Evolutionary conservation across 2,329 filamentous ascomycete genomes (phyloP), one percentile per base, ranked within the genome.

Genomic region (Epichloe baconii): DNA sequence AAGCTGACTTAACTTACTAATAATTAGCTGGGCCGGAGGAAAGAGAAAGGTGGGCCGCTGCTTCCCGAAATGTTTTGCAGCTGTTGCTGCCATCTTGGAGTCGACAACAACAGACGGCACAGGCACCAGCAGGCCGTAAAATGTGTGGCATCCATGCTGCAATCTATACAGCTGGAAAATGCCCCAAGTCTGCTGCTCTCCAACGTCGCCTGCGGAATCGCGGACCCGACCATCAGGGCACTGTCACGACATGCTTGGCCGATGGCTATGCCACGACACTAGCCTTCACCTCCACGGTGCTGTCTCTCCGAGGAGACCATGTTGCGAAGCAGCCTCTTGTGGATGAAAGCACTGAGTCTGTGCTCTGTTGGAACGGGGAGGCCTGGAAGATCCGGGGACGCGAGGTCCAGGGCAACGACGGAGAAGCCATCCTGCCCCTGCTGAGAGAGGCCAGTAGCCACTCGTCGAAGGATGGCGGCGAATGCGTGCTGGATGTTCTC

Each of bases 301-400:
- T 97, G n/a, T 83, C 89, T 4, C 73, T 98, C n/a, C 81, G 93
- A 59, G 91, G 91, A 26, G 77, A 81, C 47, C 72, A 79, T 55
- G 63, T 93, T 47, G 79, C 83, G 6, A 64, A 69, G 36, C 93
- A 97, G 65, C 93, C 93, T 2, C 76, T 95, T 4, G 66, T 76
- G 42, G 78, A 85, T 56, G 38, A 62, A 3, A 55, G 59, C 0
- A 76, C 75, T 0, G 74, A 75, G 4, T 88, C 84, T 1, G 72
- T 87, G 1, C 74, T 98, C 2, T 96, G 91, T 74, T 98, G 93
- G 93, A 98, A 98, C 62, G 93, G 93, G 43, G 93, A 98, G 65
- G 91, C 89, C 1, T 98, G 93, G 93, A 83, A 78, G 52, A 75
- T 95, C 47, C 68, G 67, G 8, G 75, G 74, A 36, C 59, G 75